phyloP scores from a whole-genome alignment of 140 eudicot species.

The Oenanthe javanica region DNA sequence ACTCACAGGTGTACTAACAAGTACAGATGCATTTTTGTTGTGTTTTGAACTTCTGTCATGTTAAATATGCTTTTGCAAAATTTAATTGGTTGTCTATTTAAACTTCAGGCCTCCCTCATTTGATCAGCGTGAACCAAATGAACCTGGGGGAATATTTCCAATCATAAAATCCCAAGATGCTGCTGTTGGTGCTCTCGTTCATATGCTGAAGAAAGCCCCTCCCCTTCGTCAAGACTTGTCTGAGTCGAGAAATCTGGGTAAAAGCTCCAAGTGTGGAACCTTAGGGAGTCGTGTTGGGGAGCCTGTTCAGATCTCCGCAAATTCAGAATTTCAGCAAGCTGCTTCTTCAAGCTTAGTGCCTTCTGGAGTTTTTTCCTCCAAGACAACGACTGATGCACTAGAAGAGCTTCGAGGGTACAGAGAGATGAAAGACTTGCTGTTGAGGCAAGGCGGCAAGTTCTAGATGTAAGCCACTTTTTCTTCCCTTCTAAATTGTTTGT shows the following conservation, averaged over 20 bases:
- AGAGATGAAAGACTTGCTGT: slow-evolving; percentile 54
- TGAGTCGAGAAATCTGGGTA: slow-evolving; percentile 22
- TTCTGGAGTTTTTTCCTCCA: slow-evolving; percentile 35
- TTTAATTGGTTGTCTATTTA: slow-evolving; percentile 6
- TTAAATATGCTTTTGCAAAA: not conserved
- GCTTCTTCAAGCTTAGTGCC: slow-evolving; percentile 27
- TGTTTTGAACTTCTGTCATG: not conserved
- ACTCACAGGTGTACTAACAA: not conserved
- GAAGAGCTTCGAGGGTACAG: slow-evolving; percentile 67
- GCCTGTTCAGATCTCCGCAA: slow-evolving; percentile 16
- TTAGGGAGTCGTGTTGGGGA: slow-evolving; percentile 19
- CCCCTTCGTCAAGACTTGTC: slow-evolving; percentile 58
- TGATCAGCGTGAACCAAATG: slow-evolving; percentile 38
- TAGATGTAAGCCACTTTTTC: slow-evolving; percentile 7
- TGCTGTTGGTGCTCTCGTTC: slow-evolving; percentile 79
- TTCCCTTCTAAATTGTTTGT: not conserved
- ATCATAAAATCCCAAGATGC: slow-evolving; percentile 68
- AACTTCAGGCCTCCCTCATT: slow-evolving; percentile 54
- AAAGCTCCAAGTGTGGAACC: slow-evolving; percentile 25
- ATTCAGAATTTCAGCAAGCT: slow-evolving; percentile 4
- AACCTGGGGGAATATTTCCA: slow-evolving; percentile 29
- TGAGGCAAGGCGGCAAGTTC: slow-evolving; percentile 39
- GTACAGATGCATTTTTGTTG: not conserved
- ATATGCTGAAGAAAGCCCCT: slow-evolving; percentile 79
- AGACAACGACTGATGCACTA: slow-evolving; percentile 75